Evolutionary conservation across 257 asterid species (phyloP).

Genomic region (Solanum bukasovii): DNA sequence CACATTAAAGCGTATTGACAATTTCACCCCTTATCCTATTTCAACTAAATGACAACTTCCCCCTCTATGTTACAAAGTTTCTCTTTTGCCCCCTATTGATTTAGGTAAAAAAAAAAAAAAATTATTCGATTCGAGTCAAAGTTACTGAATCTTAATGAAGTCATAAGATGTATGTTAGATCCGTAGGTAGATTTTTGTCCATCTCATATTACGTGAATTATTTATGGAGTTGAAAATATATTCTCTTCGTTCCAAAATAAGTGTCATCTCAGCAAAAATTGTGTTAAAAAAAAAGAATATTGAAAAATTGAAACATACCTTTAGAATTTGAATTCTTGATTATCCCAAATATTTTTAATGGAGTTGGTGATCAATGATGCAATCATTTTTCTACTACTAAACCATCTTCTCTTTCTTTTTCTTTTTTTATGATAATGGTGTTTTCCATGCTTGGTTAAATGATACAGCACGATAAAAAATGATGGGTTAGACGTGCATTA

Average conservation of each 20-base stretch:
- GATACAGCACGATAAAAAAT: background rate
- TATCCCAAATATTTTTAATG: background rate
- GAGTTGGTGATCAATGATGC: background rate
- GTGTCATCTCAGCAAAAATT: background rate
- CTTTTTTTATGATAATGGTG: accelerated
- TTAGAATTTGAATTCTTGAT: background rate
- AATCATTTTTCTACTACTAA: background rate
- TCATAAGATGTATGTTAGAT: background rate
- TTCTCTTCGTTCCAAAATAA: too few species aligned
- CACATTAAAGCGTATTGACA: background rate
- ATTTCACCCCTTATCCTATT: background rate
- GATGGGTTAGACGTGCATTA: background rate
- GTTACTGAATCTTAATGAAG: background rate
- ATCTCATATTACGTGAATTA: too few species aligned
- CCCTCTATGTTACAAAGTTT: background rate
- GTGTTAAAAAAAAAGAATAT: too few species aligned
- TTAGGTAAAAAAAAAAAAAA: background rate
- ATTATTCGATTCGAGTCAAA: background rate
- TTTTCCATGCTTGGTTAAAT: too few species aligned
- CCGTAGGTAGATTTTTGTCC: background rate
- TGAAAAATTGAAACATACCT: too few species aligned
- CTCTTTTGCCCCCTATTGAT: background rate
- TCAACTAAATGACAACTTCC: background rate
- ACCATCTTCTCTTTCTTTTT: background rate
- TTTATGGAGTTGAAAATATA: too few species aligned